phyloP scores from a whole-genome alignment of 1,139 yeast species.

The Geotrichum macrosporum region DNA sequence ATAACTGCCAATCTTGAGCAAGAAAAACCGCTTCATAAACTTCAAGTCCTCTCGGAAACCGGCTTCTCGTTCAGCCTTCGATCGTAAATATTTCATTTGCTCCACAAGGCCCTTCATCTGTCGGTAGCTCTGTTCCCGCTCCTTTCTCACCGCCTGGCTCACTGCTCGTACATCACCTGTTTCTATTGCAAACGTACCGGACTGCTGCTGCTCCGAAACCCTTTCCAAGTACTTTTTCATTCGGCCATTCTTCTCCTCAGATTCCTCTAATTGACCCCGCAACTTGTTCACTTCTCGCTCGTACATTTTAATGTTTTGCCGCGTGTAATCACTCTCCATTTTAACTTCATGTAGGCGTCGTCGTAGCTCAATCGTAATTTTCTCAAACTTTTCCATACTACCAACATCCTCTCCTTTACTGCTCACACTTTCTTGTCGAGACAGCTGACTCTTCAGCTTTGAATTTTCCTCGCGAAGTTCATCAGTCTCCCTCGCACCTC shows the following conservation, averaged over 20 bases:
- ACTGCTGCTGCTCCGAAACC: not conserved
- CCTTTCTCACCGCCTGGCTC: not conserved
- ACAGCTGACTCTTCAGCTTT: not conserved
- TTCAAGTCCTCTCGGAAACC: conserved; percentile 47
- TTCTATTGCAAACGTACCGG: too few relatives aligned
- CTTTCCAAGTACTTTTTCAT: conserved; percentile 2
- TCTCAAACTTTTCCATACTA: conserved; percentile 2
- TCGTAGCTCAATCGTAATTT: conserved; percentile 3
- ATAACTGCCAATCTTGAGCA: conserved; percentile 46
- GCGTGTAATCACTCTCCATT: conserved; percentile 1
- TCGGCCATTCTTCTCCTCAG: conserved; percentile 4
- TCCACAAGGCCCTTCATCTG: conserved; percentile 24
- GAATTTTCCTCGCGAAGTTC: not conserved
- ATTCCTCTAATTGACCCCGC: not conserved
- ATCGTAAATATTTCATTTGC: conserved; percentile 28
- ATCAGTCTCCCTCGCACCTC: too few relatives aligned
- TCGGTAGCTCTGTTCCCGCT: conserved; percentile 5
- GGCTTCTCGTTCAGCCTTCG: conserved; percentile 31
- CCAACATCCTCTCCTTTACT: not conserved
- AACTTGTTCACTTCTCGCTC: conserved; percentile 1
- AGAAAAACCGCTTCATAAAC: conserved; percentile 49
- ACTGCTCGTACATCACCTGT: too few relatives aligned
- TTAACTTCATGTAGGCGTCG: conserved; percentile 2
- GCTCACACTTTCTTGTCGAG: not conserved
- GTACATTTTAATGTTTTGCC: not conserved